phyloP scores from a whole-genome alignment of 1,139 yeast genomes.

The Kodamaea anthophila region DNA sequence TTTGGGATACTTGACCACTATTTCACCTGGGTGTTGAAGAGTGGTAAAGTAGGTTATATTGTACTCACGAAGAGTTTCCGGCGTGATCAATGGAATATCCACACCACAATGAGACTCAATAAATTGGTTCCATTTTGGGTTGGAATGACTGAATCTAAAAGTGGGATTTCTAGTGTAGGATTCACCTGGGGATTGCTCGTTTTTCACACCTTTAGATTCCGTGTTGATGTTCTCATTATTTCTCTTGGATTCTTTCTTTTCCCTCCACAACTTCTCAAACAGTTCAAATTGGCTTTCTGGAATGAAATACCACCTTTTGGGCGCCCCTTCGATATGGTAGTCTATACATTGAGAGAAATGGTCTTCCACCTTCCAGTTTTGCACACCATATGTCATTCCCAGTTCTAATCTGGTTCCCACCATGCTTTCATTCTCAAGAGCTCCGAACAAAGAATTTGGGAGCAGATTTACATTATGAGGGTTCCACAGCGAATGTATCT shows the following conservation, averaged over 20 bases:
- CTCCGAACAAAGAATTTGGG: constrained; percentile 47
- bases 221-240: constrained; percentile 3
- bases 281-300: constrained; percentile 61
- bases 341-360: constrained; percentile 64
- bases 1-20: constrained; percentile 51
- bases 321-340: constrained; percentile 65
- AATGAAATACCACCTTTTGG: constrained; percentile 74
- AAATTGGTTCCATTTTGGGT: constrained; percentile 30
- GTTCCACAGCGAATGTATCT: constrained; percentile 80
- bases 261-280: constrained; percentile 45
- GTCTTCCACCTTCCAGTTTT: constrained; percentile 74
- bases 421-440: constrained; percentile 37
- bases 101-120: too few species aligned
- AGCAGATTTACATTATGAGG: constrained; percentile 56
- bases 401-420: constrained; percentile 26
- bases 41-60: constrained; percentile 45
- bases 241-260: constrained; percentile 10
- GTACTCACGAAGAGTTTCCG: constrained; percentile 36
- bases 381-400: constrained; percentile 66
- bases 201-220: constrained; percentile 14
- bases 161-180: too few species aligned
- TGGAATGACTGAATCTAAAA: too few species aligned
- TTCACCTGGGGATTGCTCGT: constrained; percentile 18
- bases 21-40: constrained; percentile 56
- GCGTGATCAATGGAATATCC: constrained; percentile 48